Conservation (phyloP, 2,329 filamentous ascomycete genomes). For the Diplodia scrobiculata region DNA sequence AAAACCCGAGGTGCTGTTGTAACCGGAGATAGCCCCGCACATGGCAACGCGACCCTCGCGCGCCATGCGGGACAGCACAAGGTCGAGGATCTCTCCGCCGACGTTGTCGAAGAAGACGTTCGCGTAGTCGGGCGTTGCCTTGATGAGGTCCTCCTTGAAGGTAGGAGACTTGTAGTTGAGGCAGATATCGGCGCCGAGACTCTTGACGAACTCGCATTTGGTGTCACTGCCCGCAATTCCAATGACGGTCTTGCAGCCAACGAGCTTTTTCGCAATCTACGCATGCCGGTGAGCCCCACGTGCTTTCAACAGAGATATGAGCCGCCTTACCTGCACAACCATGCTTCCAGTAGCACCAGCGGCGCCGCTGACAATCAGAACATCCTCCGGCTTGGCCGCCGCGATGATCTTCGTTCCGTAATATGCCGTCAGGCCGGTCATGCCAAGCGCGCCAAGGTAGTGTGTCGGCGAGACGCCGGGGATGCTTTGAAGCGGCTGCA, state of each 20-base stretch:
- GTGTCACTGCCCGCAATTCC: slow-evolving; percentile 57
- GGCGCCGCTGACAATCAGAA: slow-evolving; percentile 75
- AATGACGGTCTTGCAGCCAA: slow-evolving; percentile 53
- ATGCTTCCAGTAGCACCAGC: slow-evolving; percentile 77
- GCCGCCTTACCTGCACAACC: slow-evolving; percentile 66
- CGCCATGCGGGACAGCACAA: slow-evolving; percentile 50
- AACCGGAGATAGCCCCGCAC: slow-evolving; percentile 50
- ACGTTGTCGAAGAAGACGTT: slow-evolving; percentile 58
- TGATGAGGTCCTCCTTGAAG: slow-evolving; percentile 52
- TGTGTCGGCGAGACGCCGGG: slow-evolving; percentile 15
- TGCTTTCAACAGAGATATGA: neutral
- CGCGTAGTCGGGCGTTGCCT: slow-evolving; percentile 54
- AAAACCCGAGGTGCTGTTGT: slow-evolving; percentile 41
- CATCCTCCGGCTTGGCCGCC: slow-evolving; percentile 67
- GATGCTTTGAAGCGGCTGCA: slow-evolving; percentile 9
- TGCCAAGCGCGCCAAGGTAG: slow-evolving; percentile 52
- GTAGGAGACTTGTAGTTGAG: slow-evolving; percentile 57
- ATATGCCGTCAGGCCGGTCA: slow-evolving; percentile 74
- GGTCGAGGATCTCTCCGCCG: slow-evolving; percentile 53
- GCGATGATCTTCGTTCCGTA: slow-evolving; percentile 72
- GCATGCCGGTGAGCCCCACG: slow-evolving; percentile 36
- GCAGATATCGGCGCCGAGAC: slow-evolving; percentile 57
- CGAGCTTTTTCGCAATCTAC: slow-evolving; percentile 56
- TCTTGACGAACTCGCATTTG: slow-evolving; percentile 57
- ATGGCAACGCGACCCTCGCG: slow-evolving; percentile 47